Evolutionary conservation across 2,329 filamentous ascomycete genomes (phyloP).

Genomic region (Neurospora crassa): DNA sequence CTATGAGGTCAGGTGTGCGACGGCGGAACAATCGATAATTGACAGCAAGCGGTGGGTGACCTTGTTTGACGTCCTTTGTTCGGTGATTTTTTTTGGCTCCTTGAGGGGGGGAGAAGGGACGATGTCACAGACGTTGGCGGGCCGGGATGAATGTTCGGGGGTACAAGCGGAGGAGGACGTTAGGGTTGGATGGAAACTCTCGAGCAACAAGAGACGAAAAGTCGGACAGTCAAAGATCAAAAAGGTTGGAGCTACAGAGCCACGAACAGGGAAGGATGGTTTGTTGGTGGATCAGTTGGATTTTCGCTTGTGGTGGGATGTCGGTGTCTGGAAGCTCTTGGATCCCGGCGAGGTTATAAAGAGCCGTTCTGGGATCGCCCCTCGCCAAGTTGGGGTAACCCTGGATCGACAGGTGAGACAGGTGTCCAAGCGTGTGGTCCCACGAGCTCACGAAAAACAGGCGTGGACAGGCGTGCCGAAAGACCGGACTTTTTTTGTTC

Average conservation of each 20-base stretch:
- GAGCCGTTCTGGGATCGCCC: neutral
- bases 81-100: neutral
- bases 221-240: conserved; percentile 2
- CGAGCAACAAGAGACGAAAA: conserved; percentile 10
- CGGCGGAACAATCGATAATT: neutral
- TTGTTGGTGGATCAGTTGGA: neutral
- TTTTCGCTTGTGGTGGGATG: neutral
- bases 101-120: neutral
- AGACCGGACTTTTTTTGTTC: neutral
- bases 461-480: neutral
- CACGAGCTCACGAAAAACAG: neutral
- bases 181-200: conserved; percentile 12
- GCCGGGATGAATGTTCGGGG: neutral
- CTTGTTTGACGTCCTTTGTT: neutral
- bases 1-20: conserved; percentile 17
- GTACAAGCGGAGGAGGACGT: neutral
- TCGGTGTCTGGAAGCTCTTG: neutral
- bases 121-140: neutral
- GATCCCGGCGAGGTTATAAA: neutral
- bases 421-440: neutral
- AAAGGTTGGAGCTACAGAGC: neutral
- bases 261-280: neutral
- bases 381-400: neutral
- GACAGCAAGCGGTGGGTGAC: neutral
- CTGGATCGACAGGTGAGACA: neutral